Base-by-base conservation (phyloP, 163 green algal genomes). In the Scenedesmus sp. region DNA sequence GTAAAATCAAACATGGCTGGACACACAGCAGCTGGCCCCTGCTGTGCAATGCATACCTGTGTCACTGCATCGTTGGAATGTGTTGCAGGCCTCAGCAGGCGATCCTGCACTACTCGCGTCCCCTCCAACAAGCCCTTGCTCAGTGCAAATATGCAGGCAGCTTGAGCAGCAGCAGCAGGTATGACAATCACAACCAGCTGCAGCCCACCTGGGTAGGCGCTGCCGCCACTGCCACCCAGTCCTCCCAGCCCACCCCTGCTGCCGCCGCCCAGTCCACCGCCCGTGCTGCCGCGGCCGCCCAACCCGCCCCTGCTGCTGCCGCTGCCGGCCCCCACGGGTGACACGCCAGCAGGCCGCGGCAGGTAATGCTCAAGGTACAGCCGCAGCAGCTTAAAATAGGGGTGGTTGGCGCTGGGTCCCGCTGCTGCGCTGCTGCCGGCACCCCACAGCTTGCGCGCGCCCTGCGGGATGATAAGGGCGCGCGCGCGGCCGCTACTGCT, bases 381-480 rank as follows among this genome's bases (percentile, higher is more conserved):
- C 56, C 93, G 92, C 88, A 98, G 92, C 56, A 97, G 93, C 12
- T 66, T 84, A 81, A 96, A 94, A 93, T 97, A 98, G 5, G 95
- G 94, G 92, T 97, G 94, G 87, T 83, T 62, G 56, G 20, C 52
- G 60, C 79, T 84, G 88, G 46, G 26, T 13, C 64, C 81, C 7
- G 16, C 18, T 18, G 9, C n/a, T 23, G 4, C 62, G 23, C 34
- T 57, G 59, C 34, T 67, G 64, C 81, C 55, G 46, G 2, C 59
- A 46, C 13, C 8, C 81, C 62, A 89, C 60, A 94, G 86, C 87
- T 92, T 94, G 74, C 84, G 90, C 34, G 55, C 55, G 6, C 94
- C 84, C 4, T 88, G 91, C 26, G 87, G 86, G 57, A 76, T 64
- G 57, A 76, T 64, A 34, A 95, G 89, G 26, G 76, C 54, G 20